Base-by-base conservation (phyloP, 2,329 filamentous ascomycete species). In the Cordyceps javanica region DNA sequence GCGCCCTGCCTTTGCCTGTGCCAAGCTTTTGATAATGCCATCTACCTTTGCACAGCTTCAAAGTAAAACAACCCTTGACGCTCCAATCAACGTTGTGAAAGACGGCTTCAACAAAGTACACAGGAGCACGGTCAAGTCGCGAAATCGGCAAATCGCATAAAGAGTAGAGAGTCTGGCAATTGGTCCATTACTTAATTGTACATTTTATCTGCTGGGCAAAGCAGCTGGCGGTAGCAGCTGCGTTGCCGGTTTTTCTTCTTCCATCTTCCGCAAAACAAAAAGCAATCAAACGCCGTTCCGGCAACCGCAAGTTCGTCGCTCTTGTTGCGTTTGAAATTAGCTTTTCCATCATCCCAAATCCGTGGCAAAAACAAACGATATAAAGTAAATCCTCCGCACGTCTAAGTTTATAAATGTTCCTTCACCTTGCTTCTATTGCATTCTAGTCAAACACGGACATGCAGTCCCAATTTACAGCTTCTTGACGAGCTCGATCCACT, bases 401-500 rank as follows among this genome's bases (percentile, higher is more conserved):
- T 54, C 48, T 59, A 34, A 46, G 46, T 38, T 38, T 57, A n/a
- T 60, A 39, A 51, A 8, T 10, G 25, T 42, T 34, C 52, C 34
- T n/a, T 21, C 39, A 55, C 39, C 39, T 39, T 19, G 9, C 13
- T 32, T 53, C 38, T 58, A 58, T 51, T 23, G 38, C 30, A 42
- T 28, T 56, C 46, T 45, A 45, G 41, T 48, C 44, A 49, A 44
- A 51, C 32, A 49, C 25, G 32, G 42, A 19, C 19, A 36, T 56
- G 23, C 25, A 32, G 48, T 53, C 26, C 19, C 48, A n/a, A 55
- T 73, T 89, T 91, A 97, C 78, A 96, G 82, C 81, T 91, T 91
- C 72, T 92, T 91, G 75, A 85, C 87, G 68, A 97, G 86, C 86
- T 97, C 93, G 76, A 90, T 86, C 83, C 91, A 97, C 74, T 93